These are phyloP conservation scores for Oenanthe sinensis DNA, from an alignment of 129 eudicot species.

Conservation along the genomic window DNA sequence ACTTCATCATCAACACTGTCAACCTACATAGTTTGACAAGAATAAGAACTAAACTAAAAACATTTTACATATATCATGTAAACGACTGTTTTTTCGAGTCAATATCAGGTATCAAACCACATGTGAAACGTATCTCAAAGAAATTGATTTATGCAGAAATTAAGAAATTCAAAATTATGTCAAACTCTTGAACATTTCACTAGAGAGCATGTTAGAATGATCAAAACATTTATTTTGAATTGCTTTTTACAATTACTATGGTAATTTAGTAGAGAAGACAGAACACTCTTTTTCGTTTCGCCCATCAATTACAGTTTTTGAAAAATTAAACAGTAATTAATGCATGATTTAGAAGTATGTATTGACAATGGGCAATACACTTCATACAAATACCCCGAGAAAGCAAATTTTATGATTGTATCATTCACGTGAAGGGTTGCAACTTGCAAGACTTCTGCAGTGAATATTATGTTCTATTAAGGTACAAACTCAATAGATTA, in stretches of 20 bases:
- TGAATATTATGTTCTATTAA: not conserved
- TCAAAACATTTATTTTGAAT: not conserved
- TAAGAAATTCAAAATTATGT: not conserved
- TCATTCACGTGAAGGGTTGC: not conserved
- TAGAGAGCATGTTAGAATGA: not conserved
- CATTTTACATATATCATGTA: not conserved
- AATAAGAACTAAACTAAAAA: slow-evolving; percentile 1
- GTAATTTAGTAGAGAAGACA: not conserved
- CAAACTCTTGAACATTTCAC: not conserved
- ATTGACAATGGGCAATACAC: not conserved
- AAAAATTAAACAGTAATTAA: not conserved
- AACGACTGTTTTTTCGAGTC: not conserved
- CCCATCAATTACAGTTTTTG: not conserved
- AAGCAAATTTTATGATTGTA: not conserved
- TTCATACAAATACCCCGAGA: not conserved
- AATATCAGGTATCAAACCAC: not conserved
- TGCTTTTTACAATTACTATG: not conserved
- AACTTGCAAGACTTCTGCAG: not conserved
- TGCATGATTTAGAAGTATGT: not conserved
- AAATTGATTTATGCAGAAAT: not conserved
- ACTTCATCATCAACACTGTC: slow-evolving; percentile 67
- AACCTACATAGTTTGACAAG: slow-evolving; percentile 39
- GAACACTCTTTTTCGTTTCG: not conserved
- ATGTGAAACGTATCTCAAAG: not conserved
- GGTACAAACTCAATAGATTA: not conserved